A percentile compares a stretch with the other conserved stretches of the same genome.
Conservation (phyloP, 1,284 basidiomycete species). For the Cryptococcus sp. region DNA sequence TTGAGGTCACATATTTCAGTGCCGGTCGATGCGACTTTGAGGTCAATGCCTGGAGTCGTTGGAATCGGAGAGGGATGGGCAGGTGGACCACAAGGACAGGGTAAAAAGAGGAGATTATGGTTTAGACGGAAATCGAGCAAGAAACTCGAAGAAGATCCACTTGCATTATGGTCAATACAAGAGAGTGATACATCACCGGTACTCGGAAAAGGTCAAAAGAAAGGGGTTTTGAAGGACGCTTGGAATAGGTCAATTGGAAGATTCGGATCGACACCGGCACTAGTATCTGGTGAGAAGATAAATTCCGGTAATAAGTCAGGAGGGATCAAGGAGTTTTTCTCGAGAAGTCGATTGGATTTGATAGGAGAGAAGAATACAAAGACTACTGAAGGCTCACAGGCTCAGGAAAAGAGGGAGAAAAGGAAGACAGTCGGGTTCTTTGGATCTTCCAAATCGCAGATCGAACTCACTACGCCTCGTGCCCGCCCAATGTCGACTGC, state of each 20-base stretch:
- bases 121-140: slow-evolving; percentile 1
- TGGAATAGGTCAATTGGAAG: slow-evolving; percentile 23
- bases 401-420: neutral
- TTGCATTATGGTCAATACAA: slow-evolving; percentile 15
- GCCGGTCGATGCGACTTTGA: slow-evolving; percentile 21
- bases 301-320: neutral
- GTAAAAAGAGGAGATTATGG: slow-evolving; percentile 8
- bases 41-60: slow-evolving; percentile 34
- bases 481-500: neutral
- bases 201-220: neutral
- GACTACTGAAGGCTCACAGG: neutral
- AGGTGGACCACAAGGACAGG: slow-evolving; percentile 16
- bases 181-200: neutral
- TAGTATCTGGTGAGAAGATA: neutral
- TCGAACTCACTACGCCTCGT: neutral
- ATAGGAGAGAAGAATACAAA: neutral
- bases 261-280: slow-evolving; percentile 1
- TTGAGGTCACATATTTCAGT: neutral
- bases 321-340: neutral
- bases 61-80: slow-evolving; percentile 43
- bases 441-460: neutral
- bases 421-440: neutral
- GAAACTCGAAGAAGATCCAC: slow-evolving; percentile 13
- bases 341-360: neutral
- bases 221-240: slow-evolving; percentile 11